A percentile compares a stretch with the other conserved stretches of the same genome.
Conservation (phyloP, 768 basidiomycete genomes). For the Krasilnikovozyma curviuscula region DNA sequence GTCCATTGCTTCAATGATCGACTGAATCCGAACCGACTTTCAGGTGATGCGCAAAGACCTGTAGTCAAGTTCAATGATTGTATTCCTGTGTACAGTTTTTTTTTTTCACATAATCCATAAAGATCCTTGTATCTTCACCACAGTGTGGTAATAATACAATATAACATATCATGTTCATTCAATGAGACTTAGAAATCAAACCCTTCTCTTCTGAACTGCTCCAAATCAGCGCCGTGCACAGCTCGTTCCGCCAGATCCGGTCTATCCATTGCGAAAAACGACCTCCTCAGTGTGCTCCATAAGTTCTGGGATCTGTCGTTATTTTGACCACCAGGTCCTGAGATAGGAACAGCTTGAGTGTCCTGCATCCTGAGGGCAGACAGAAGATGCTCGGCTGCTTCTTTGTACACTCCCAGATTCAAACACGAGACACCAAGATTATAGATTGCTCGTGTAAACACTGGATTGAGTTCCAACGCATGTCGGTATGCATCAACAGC, state of each 20-base stretch:
- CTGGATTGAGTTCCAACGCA: constrained; percentile 74
- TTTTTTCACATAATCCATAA: too few relatives aligned
- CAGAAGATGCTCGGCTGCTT: constrained; percentile 89
- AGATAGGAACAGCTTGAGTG: background rate
- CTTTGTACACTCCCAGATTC: constrained; percentile 85
- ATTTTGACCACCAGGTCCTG: constrained; percentile 35
- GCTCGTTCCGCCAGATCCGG: constrained; percentile 62
- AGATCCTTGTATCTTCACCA: too few relatives aligned
- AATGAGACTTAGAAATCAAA: constrained; percentile 56
- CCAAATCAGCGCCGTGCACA: constrained; percentile 42
- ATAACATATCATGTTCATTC: background rate
- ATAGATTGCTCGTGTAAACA: constrained; percentile 90
- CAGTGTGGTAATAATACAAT: background rate
- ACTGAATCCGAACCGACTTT: too few relatives aligned
- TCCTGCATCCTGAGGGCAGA: constrained; percentile 57
- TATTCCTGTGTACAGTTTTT: too few relatives aligned
- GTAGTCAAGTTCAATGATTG: too few relatives aligned
- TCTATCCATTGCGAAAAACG: constrained; percentile 62
- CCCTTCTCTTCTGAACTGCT: constrained; percentile 58
- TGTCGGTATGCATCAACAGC: constrained; percentile 57
- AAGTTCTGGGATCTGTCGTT: constrained; percentile 67
- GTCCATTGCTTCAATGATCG: too few relatives aligned
- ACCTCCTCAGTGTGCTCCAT: constrained; percentile 72
- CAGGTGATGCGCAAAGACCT: too few relatives aligned
- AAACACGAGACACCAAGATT: constrained; percentile 98